A percentile compares a stretch with the other conserved stretches of the same genome.
These are phyloP conservation scores for Glycine latifolia DNA, from an alignment of 306 rosid species.

Conservation along the genomic window DNA sequence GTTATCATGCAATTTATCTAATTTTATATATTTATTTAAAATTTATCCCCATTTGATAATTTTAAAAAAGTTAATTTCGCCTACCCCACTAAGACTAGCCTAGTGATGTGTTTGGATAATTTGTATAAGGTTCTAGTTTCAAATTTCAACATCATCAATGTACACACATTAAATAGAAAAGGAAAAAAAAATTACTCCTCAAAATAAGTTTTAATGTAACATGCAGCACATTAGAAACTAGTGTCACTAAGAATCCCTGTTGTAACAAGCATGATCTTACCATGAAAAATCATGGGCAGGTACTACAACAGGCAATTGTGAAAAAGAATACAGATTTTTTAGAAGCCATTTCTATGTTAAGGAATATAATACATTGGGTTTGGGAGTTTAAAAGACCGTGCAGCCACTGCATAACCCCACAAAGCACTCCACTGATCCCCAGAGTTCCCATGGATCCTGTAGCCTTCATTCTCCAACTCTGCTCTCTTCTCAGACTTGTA, in stretches of 20 bases:
- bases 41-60: too few relatives aligned
- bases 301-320: constrained; percentile 17
- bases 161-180: neutral
- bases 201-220: neutral
- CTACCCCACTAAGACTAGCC: neutral
- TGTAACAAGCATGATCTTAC: constrained; percentile 22
- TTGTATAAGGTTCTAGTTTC: neutral
- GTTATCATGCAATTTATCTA: too few relatives aligned
- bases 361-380: constrained; percentile 86
- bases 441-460: constrained; percentile 77
- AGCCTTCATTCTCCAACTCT: constrained; percentile 66
- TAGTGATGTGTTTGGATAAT: neutral
- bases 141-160: neutral
- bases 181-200: neutral
- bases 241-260: neutral
- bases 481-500: constrained; percentile 88
- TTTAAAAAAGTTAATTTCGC: too few relatives aligned
- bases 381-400: constrained; percentile 85
- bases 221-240: constrained; percentile 5
- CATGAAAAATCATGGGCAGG: neutral
- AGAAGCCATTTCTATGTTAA: constrained; percentile 42
- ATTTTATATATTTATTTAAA: too few relatives aligned
- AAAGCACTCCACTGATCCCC: constrained; percentile 98
- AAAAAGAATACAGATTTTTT: constrained; percentile 35
- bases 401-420: constrained; percentile 69